phyloP scores from a whole-genome alignment of 1,139 yeast species.

The Petasospora rhodanensis region DNA sequence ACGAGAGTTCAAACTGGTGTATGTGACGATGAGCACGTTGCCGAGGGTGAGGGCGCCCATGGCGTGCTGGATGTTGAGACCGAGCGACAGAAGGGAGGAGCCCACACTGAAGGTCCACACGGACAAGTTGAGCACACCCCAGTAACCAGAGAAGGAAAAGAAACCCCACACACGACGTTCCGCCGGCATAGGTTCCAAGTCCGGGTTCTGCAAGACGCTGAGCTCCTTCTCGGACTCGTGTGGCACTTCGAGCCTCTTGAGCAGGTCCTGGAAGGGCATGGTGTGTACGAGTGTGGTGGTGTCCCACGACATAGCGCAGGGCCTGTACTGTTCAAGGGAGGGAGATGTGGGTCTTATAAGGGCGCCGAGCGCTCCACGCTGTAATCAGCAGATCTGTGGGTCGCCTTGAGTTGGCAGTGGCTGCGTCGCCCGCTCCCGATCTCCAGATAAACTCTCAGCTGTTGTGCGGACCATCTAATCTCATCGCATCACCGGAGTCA shows the following conservation, averaged over 20 bases:
- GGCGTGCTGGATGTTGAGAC: conserved; percentile 30
- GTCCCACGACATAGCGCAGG: too few relatives aligned
- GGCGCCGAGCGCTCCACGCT: too few relatives aligned
- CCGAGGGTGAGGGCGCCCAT: conserved; percentile 34
- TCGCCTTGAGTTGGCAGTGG: too few relatives aligned
- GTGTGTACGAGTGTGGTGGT: not conserved
- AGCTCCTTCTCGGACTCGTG: conserved; percentile 20
- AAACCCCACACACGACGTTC: conserved; percentile 30
- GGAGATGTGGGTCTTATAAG: too few relatives aligned
- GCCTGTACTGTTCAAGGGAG: not conserved
- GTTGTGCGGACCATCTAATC: too few relatives aligned
- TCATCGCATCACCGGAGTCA: too few relatives aligned
- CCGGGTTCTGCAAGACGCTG: conserved; percentile 25
- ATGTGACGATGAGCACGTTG: conserved; percentile 26
- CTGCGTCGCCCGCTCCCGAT: too few relatives aligned
- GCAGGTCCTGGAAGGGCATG: conserved; percentile 1
- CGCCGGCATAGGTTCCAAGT: conserved; percentile 30
- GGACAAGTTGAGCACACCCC: conserved; percentile 29
- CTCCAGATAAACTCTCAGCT: too few relatives aligned
- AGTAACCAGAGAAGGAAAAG: conserved; percentile 28
- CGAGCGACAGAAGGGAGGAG: conserved; percentile 28
- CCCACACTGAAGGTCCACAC: conserved; percentile 30
- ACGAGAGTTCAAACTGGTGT: conserved; percentile 25
- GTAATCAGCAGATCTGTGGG: too few relatives aligned
- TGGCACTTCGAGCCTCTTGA: conserved; percentile 24